A percentile compares a stretch with the other conserved stretches of the same genome.
Evolutionary conservation across 768 basidiomycete species (phyloP).

Genomic region (Termitomyces bulborhizus): DNA sequence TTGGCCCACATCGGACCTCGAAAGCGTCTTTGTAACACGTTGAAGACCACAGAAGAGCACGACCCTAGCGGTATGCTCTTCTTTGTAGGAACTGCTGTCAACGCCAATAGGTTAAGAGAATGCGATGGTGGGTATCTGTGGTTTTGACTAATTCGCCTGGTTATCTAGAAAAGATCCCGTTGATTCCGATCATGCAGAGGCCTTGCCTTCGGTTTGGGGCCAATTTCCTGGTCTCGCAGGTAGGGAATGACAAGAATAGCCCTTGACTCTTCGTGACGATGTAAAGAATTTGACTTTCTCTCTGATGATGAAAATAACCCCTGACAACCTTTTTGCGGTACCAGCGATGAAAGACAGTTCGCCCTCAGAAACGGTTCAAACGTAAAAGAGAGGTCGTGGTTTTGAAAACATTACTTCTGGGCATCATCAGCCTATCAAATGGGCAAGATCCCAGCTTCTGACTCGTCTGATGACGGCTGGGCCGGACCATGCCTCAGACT

Average conservation of each 20-base stretch:
- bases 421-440: constrained; percentile 23
- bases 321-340: not conserved
- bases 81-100: no score
- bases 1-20: no score
- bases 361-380: no score
- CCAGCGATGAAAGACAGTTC: no score
- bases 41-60: no score
- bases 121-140: no score
- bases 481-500: not conserved
- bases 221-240: constrained; percentile 20
- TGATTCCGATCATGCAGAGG: constrained; percentile 48
- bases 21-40: no score
- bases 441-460: constrained; percentile 22
- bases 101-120: no score
- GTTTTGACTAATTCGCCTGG: not conserved
- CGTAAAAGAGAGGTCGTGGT: no score
- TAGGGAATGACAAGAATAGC: constrained; percentile 17
- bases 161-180: constrained; percentile 29
- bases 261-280: not conserved
- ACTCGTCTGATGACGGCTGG: constrained; percentile 23
- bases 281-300: constrained; percentile 4
- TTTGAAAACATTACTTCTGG: not conserved
- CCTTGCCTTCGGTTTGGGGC: constrained; percentile 51
- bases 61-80: no score
- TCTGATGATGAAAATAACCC: constrained; percentile 1